Conservation (phyloP, 345 rosid genomes). For the Arabis hirsuta region DNA sequence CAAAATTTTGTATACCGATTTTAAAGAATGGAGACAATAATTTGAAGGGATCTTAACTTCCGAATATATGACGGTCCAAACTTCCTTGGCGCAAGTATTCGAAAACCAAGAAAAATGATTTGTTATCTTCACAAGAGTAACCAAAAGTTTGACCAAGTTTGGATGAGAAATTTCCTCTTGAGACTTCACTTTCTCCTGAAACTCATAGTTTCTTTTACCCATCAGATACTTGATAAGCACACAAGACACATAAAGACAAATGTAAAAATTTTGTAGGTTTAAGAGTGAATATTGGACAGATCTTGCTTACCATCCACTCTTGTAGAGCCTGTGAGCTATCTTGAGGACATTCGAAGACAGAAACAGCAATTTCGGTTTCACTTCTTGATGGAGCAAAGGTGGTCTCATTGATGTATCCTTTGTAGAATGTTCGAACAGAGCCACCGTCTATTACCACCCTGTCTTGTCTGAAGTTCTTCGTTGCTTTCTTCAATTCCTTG, state of each 20-base stretch:
- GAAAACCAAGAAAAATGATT: conserved; percentile 7
- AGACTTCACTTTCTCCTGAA: conserved; percentile 14
- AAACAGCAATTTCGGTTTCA: conserved; percentile 19
- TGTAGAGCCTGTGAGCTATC: neutral
- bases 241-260: neutral
- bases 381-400: conserved; percentile 19
- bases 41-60: conserved; percentile 22
- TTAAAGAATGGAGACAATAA: neutral
- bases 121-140: conserved; percentile 17
- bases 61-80: conserved; percentile 9
- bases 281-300: neutral
- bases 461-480: neutral
- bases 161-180: conserved; percentile 9
- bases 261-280: neutral
- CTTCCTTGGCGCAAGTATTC: conserved; percentile 15
- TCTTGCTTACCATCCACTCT: conserved; percentile 21
- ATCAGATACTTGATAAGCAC: neutral
- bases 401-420: conserved; percentile 23
- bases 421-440: conserved; percentile 4
- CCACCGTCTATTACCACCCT: neutral
- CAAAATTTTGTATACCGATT: neutral
- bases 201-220: neutral
- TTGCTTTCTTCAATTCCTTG: conserved; percentile 28
- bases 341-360: conserved; percentile 21
- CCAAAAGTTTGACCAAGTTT: conserved; percentile 23